A percentile compares a stretch with the other conserved stretches of the same genome.
Evolutionary conservation across 2,329 filamentous ascomycete genomes (phyloP).

Genomic region (Arachnopeziza araneosa): DNA sequence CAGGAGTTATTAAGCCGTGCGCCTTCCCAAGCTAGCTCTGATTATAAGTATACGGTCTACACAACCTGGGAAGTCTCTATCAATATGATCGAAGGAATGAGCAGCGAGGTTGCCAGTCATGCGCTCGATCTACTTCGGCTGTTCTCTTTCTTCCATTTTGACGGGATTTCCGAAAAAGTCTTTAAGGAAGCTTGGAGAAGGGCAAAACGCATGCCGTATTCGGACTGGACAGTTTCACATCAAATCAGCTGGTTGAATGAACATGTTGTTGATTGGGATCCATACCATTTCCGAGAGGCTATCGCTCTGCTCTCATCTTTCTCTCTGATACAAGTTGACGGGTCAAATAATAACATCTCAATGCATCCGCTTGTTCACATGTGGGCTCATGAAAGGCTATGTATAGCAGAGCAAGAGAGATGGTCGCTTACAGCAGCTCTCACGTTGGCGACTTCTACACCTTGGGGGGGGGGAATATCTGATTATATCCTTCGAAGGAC

Average conservation of each 20-base stretch:
- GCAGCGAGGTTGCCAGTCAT: not conserved
- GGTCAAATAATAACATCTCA: constrained; percentile 10
- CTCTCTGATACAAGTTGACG: constrained; percentile 1
- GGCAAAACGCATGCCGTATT: not conserved
- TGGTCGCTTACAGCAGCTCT: not conserved
- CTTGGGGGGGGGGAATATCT: not conserved
- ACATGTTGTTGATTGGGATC: not conserved
- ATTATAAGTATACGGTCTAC: constrained; percentile 8
- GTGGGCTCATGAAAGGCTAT: constrained; percentile 19
- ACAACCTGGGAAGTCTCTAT: constrained; percentile 10
- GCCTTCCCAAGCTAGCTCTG: not conserved
- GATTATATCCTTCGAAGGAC: not conserved
- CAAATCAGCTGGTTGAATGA: not conserved
- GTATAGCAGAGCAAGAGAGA: not conserved
- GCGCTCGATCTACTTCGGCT: constrained; percentile 6
- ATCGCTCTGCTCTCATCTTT: not conserved
- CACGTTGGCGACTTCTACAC: not conserved
- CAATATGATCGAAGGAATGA: constrained; percentile 2
- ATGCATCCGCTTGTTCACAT: constrained; percentile 32
- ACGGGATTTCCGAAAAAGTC: constrained; percentile 3
- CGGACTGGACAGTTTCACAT: not conserved
- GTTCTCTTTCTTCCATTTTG: constrained; percentile 8
- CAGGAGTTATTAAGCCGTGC: constrained; percentile 1
- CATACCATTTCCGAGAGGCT: not conserved
- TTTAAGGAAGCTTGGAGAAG: not conserved